Conservation (phyloP, 495 filamentous ascomycete genomes). For the Collariella sp. region DNA sequence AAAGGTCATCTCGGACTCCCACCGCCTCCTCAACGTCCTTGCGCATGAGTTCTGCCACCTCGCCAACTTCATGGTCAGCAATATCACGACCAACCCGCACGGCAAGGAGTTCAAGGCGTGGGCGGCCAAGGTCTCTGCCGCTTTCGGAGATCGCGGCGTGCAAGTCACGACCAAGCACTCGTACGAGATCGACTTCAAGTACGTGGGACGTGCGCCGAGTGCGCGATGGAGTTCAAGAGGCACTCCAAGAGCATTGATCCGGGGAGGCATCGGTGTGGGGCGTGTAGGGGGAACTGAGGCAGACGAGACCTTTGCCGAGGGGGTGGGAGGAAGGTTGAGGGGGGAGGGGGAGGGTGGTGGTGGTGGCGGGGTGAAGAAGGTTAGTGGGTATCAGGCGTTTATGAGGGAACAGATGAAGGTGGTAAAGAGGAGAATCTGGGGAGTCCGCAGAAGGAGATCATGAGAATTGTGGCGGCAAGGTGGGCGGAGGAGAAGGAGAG, state of each 20-base stretch:
- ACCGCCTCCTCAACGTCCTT: constrained; percentile 73
- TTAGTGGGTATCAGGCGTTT: constrained; percentile 56
- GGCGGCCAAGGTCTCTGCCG: constrained; percentile 32
- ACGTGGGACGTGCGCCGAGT: constrained; percentile 67
- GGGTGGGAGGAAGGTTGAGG: constrained; percentile 20
- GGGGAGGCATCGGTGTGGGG: constrained; percentile 54
- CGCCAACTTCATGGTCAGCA: constrained; percentile 72
- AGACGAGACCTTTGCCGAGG: constrained; percentile 71
- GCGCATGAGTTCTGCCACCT: constrained; percentile 96
- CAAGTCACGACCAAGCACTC: constrained; percentile 76
- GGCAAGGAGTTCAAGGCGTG: constrained; percentile 76
- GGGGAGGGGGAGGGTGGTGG: neutral
- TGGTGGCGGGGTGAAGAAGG: constrained; percentile 8
- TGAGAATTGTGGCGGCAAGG: constrained; percentile 46
- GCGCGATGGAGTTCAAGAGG: constrained; percentile 58
- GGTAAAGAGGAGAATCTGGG: constrained; percentile 46
- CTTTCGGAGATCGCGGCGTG: constrained; percentile 44
- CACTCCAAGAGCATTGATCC: constrained; percentile 79
- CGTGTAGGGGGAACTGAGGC: constrained; percentile 59
- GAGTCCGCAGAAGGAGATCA: constrained; percentile 54
- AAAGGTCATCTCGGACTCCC: constrained; percentile 72
- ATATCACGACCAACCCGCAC: constrained; percentile 62
- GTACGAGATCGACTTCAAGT: constrained; percentile 86
- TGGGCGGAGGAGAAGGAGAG: constrained; percentile 30
- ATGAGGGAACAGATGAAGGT: constrained; percentile 54